Conservation (phyloP, 805 yeast genomes). For the Tetrapisispora pingtungensis region DNA sequence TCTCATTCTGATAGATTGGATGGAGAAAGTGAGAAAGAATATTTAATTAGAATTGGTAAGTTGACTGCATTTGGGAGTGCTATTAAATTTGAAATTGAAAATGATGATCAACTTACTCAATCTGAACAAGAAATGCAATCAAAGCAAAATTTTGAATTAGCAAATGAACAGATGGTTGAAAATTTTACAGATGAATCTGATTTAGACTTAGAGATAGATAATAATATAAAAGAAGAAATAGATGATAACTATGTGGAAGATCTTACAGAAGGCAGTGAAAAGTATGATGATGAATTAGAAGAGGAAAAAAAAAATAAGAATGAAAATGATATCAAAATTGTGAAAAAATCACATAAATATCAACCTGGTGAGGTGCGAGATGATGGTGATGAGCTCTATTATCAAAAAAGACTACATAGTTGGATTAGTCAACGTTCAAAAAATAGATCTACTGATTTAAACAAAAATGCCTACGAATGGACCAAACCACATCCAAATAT, state of each 20-base stretch:
- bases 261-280: not conserved
- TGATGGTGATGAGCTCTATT: slow-evolving; percentile 70
- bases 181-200: slow-evolving; percentile 11
- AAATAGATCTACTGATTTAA: slow-evolving; percentile 23
- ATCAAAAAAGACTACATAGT: slow-evolving; percentile 45
- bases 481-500: slow-evolving; percentile 63
- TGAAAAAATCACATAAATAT: slow-evolving; percentile 1
- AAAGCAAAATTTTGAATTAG: slow-evolving; percentile 7
- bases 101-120: slow-evolving; percentile 14
- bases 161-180: slow-evolving; percentile 17
- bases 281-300: slow-evolving; percentile 10
- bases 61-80: slow-evolving; percentile 85
- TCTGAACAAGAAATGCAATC: slow-evolving; percentile 16
- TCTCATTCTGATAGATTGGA: slow-evolving; percentile 34
- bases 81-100: slow-evolving; percentile 38
- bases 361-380: slow-evolving; percentile 36
- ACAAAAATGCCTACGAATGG: slow-evolving; percentile 45
- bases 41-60: slow-evolving; percentile 76
- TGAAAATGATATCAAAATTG: slow-evolving; percentile 6
- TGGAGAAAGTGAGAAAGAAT: slow-evolving; percentile 75
- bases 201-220: slow-evolving; percentile 11
- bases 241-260: slow-evolving; percentile 10
- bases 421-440: slow-evolving; percentile 52
- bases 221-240: slow-evolving; percentile 13
- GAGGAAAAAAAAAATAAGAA: not conserved